Base-by-base conservation (phyloP, 805 yeast genomes). In the Metschnikowia colocasiae region DNA sequence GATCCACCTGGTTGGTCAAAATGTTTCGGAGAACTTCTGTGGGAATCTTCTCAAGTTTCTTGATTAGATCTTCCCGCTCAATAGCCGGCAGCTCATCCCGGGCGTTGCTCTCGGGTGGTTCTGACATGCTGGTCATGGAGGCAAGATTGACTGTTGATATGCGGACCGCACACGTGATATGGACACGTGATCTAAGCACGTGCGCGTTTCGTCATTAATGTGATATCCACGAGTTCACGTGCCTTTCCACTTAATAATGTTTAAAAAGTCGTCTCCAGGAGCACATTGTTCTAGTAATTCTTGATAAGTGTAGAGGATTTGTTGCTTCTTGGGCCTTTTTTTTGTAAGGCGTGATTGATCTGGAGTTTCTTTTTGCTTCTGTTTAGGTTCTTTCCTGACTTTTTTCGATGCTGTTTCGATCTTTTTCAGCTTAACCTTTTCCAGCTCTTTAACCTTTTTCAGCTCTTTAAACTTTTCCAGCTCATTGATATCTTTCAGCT, bases 1-100 rank as follows among this genome's bases (percentile, higher is more conserved):
- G 58, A 58, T 82, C 83, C 16, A 82, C 65, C 53, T 80, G 81
- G 48, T 76, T 67, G 43, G 67, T 60, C 37, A 73, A 59, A 31
- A 69, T 62, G 39, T 37, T 48, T 9, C 59, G 56, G 31, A 56
- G 58, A 19, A 51, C 50, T 19, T 55, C 59, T 29, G 49, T 48
- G 15, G 59, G 59, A n/a, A 56, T 54, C 19, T 27, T 43, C 31
- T 56, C 49, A n/a, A 56, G 54, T 38, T 52, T 56, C 35, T 54
- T 32, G 38, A 50, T 47, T 30, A 56, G 50, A 10, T 38, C 46
- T 9, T 50, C 50, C 33, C 48, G 53, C 15, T 54, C 58, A 10
- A 52, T 48, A 6, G 39, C 19, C 6, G 53, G 37, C 36, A 8
- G 15, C 13, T 39, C 13, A 4, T 35, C 39, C 4, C 13, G 39